These are phyloP conservation scores for Papiliotrema laurentii DNA, from an alignment of 1,284 basidiomycete genomes.

Conservation along the genomic window DNA sequence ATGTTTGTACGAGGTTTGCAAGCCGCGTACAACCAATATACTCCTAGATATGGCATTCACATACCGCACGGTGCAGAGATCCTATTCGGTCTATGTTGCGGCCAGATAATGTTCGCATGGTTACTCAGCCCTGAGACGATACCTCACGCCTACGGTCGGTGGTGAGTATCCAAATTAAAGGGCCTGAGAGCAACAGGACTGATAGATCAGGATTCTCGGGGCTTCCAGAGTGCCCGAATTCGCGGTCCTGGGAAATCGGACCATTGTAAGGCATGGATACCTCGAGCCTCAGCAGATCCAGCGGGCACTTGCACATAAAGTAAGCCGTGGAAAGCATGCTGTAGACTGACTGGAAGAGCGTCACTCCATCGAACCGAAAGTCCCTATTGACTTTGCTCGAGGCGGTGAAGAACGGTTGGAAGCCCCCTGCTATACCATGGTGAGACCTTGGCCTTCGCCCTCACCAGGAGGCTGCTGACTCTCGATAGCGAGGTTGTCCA, in stretches of 20 bases:
- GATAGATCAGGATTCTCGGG: conserved; percentile 53
- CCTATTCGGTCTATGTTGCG: conserved; percentile 76
- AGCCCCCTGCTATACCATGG: conserved; percentile 56
- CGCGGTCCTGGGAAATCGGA: conserved; percentile 60
- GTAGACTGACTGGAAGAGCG: conserved; percentile 15
- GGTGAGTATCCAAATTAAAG: conserved; percentile 52
- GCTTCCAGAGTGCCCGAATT: conserved; percentile 64
- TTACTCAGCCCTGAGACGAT: conserved; percentile 78
- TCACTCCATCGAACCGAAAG: conserved; percentile 31
- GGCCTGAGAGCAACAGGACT: neutral
- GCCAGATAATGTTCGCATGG: conserved; percentile 84
- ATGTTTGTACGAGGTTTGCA: conserved; percentile 50
- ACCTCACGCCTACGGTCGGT: conserved; percentile 66
- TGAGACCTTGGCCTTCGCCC: conserved; percentile 11
- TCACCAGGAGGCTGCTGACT: neutral
- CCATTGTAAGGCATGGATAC: conserved; percentile 57
- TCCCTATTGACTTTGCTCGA: conserved; percentile 29
- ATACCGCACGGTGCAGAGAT: conserved; percentile 82
- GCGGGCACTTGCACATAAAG: conserved; percentile 53
- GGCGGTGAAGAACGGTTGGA: conserved; percentile 21
- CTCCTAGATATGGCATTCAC: conserved; percentile 52
- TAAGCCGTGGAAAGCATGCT: conserved; percentile 34
- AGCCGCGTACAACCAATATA: conserved; percentile 50
- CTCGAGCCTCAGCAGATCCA: conserved; percentile 61
- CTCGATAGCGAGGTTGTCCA: conserved; percentile 60